Percentiles rank a stretch among this genome's conserved stretches.
Evolutionary conservation across 768 basidiomycete species (phyloP).

Genomic region (Pleurotus citrinopileatus): DNA sequence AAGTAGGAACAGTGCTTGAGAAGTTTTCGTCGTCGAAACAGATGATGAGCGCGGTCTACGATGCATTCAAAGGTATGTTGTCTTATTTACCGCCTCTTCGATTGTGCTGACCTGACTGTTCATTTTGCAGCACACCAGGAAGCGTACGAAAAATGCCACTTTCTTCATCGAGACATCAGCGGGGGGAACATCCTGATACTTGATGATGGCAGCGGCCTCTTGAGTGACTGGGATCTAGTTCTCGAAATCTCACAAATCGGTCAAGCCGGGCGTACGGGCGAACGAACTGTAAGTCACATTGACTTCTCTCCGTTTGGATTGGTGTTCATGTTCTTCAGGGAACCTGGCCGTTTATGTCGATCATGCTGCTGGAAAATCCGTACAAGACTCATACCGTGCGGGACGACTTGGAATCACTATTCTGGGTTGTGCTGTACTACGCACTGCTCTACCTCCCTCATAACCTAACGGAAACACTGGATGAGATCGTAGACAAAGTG

Average conservation of each 20-base stretch:
- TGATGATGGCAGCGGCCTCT: neutral
- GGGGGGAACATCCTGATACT: slow-evolving; percentile 9
- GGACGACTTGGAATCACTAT: slow-evolving; percentile 17
- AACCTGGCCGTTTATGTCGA: slow-evolving; percentile 17
- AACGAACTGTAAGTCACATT: slow-evolving; percentile 6
- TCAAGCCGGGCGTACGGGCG: neutral
- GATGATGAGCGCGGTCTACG: neutral
- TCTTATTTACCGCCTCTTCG: neutral
- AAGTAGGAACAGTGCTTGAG: neutral
- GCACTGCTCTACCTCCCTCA: slow-evolving; percentile 14
- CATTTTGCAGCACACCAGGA: slow-evolving; percentile 2
- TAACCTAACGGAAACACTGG: neutral
- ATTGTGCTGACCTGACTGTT: too few species aligned
- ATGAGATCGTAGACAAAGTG: neutral
- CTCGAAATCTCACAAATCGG: neutral
- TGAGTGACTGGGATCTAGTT: slow-evolving; percentile 12
- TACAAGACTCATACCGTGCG: slow-evolving; percentile 10
- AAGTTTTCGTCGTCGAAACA: neutral
- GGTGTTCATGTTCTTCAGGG: slow-evolving; percentile 10
- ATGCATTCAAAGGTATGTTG: slow-evolving; percentile 8
- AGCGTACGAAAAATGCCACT: slow-evolving; percentile 3
- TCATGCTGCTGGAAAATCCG: neutral
- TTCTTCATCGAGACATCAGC: slow-evolving; percentile 13
- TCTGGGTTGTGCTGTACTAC: slow-evolving; percentile 18
- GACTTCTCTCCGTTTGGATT: neutral